These are phyloP conservation scores for Glarea lozoyensis DNA, from an alignment of 495 filamentous ascomycete species.

Conservation along the genomic window DNA sequence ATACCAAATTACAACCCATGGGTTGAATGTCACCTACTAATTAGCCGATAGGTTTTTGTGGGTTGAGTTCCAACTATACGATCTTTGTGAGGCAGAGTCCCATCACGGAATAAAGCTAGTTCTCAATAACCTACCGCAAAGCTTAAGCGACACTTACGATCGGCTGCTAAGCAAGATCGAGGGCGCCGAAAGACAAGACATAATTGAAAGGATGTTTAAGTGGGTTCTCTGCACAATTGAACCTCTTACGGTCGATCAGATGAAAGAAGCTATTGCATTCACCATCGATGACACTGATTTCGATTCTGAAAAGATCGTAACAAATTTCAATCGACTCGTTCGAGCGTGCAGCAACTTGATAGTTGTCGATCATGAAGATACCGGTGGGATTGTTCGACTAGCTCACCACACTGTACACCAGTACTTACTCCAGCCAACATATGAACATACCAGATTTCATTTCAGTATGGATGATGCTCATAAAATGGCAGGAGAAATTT, in stretches of 20 bases:
- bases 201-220: slow-evolving; percentile 16
- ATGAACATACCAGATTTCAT: slow-evolving; percentile 5
- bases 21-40: neutral
- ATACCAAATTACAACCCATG: neutral
- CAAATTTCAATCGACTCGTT: slow-evolving; percentile 22
- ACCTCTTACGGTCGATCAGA: slow-evolving; percentile 19
- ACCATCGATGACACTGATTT: slow-evolving; percentile 2
- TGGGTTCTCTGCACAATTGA: slow-evolving; percentile 19
- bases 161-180: slow-evolving; percentile 5
- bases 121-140: slow-evolving; percentile 7
- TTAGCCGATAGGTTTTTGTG: slow-evolving; percentile 6
- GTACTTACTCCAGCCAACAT: slow-evolving; percentile 11
- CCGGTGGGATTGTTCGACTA: slow-evolving; percentile 23
- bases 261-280: slow-evolving; percentile 24
- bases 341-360: slow-evolving; percentile 24
- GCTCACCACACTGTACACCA: slow-evolving; percentile 28
- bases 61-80: slow-evolving; percentile 11
- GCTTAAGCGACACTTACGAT: slow-evolving; percentile 5
- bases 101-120: slow-evolving; percentile 6
- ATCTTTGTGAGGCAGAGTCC: slow-evolving; percentile 7
- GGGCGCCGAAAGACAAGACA: slow-evolving; percentile 2
- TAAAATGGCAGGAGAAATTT: slow-evolving; percentile 20
- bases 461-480: slow-evolving; percentile 7
- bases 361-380: slow-evolving; percentile 29
- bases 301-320: slow-evolving; percentile 14